Conservation (phyloP, 306 rosid species). For the Dryas octopetala region DNA sequence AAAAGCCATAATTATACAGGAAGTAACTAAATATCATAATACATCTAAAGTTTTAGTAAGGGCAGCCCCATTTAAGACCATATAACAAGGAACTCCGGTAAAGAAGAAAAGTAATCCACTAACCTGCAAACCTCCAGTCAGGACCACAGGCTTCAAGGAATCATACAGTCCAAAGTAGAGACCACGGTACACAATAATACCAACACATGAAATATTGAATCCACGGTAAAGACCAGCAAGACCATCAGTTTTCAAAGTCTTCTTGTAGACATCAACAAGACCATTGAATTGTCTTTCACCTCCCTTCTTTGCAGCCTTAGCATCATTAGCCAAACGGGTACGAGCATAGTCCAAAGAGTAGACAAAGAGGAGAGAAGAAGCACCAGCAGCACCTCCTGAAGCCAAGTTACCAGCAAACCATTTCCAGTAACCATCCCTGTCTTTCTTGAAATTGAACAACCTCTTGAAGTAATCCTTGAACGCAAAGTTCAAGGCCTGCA, state of each 20-base stretch:
- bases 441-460: constrained; percentile 89
- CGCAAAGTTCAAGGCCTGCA: constrained; percentile 86
- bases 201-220: constrained; percentile 78
- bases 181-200: constrained; percentile 89
- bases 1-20: not conserved
- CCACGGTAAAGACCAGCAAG: constrained; percentile 91
- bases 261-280: constrained; percentile 76
- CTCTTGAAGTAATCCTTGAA: constrained; percentile 95
- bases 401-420: constrained; percentile 90
- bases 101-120: not conserved
- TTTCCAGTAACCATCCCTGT: constrained; percentile 86
- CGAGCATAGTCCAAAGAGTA: constrained; percentile 89
- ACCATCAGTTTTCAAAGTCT: constrained; percentile 78
- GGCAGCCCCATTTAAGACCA: not conserved
- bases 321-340: constrained; percentile 80
- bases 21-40: not conserved
- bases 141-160: constrained; percentile 73
- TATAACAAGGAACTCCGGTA: not conserved
- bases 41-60: not conserved
- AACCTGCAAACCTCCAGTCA: constrained; percentile 67
- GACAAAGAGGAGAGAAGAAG: constrained; percentile 78
- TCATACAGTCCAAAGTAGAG: constrained; percentile 88
- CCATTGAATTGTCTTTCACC: constrained; percentile 91
- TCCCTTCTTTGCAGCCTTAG: constrained; percentile 90
- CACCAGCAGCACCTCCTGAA: constrained; percentile 91